Base-by-base conservation (phyloP, 345 rosid genomes). In the Corchorus capsularis region DNA sequence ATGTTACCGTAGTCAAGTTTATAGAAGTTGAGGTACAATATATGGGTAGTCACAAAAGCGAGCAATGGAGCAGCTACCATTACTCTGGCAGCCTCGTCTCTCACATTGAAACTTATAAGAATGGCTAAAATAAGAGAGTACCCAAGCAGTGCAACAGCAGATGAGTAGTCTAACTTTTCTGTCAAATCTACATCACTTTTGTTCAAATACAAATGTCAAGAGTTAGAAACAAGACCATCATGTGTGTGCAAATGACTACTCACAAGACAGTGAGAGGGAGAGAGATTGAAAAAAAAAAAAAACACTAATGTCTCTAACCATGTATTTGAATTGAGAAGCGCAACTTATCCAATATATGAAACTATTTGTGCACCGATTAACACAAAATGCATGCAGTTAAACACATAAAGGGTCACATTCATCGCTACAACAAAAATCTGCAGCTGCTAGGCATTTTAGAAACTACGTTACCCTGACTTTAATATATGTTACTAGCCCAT, bases 31-130 rank as follows among this genome's bases (percentile, higher is more conserved):
- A 91, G 87, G 82, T 83, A 91, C 70, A 91, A 77, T 73, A 92
- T 86, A 84, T 92, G 94, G 12, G 94, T 92, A 20, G 91, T 86
- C 15, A 86, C 79, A 60, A 89, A 86, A 70, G 97, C 94, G 57
- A 89, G 80, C 79, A 90, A 69, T 17, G 97, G 97, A 80, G 97
- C 91, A 39, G 97, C 82, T 74, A 87, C 86, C 94, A 92, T 92
- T 81, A 92, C 89, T 78, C 91, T 84, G 11, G 90, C 59, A 74
- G 94, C 94, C 87, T 89, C 92, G 32, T 80, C 89, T 54, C 84
- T 81, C 78, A 92, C 80, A 63, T 81, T 84, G 85, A 92, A 90
- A 67, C 88, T 84, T 85, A 93, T 79, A 57, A 87, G 81, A 60
- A 87, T 83, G 53, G 94, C 73, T 60, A 92, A 63, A 73, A 89